phyloP scores from a whole-genome alignment of 2,329 filamentous ascomycete genomes.

The Paracoccidioides lutzii region DNA sequence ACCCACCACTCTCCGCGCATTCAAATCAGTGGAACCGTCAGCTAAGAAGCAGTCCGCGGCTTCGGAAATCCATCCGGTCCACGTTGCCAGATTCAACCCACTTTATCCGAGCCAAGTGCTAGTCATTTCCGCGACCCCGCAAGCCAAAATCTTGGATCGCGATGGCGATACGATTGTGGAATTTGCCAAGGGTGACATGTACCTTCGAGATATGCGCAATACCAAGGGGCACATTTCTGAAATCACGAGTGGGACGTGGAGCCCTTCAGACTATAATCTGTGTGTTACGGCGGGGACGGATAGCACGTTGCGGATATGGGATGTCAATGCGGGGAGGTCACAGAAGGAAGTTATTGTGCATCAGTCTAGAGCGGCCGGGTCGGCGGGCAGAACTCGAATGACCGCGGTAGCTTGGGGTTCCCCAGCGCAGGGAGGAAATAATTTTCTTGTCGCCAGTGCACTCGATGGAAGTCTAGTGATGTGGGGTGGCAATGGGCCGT shows the following conservation, averaged over 20 bases:
- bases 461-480: slow-evolving; percentile 83
- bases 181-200: slow-evolving; percentile 98
- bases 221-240: slow-evolving; percentile 95
- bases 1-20: slow-evolving; percentile 82
- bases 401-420: slow-evolving; percentile 81
- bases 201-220: slow-evolving; percentile 90
- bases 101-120: slow-evolving; percentile 67
- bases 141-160: slow-evolving; percentile 77
- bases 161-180: slow-evolving; percentile 78
- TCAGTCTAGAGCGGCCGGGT: slow-evolving; percentile 80
- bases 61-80: slow-evolving; percentile 75
- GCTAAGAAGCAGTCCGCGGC: slow-evolving; percentile 56
- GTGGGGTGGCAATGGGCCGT: slow-evolving; percentile 84
- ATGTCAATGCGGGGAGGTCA: slow-evolving; percentile 76
- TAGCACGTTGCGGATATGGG: slow-evolving; percentile 93
- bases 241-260: slow-evolving; percentile 80
- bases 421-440: slow-evolving; percentile 61
- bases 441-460: slow-evolving; percentile 67
- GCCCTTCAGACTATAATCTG: slow-evolving; percentile 69
- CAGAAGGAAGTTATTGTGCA: slow-evolving; percentile 93
- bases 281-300: slow-evolving; percentile 89
- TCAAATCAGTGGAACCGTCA: slow-evolving; percentile 82
- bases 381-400: slow-evolving; percentile 84
- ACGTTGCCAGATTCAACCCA: slow-evolving; percentile 77
- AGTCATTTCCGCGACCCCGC: slow-evolving; percentile 76